These are phyloP conservation scores for Chiua virens DNA, from an alignment of 768 basidiomycete species.

Conservation along the genomic window DNA sequence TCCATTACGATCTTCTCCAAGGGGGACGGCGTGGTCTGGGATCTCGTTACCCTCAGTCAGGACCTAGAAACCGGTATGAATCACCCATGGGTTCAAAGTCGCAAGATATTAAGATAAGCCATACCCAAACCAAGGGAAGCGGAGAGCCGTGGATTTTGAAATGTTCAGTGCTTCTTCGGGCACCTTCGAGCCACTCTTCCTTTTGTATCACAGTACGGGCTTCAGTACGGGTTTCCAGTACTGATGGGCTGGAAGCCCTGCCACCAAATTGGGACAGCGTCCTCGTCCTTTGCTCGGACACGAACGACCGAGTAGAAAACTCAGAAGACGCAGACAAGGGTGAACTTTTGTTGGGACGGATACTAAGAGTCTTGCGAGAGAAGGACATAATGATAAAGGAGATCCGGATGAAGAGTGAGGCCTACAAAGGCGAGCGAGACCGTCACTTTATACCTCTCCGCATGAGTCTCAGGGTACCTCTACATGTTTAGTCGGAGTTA, in stretches of 20 bases:
- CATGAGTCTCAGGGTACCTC: not conserved
- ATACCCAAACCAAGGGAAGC: constrained; percentile 33
- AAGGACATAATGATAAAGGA: constrained; percentile 18
- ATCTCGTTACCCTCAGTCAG: constrained; percentile 30
- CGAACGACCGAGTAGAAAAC: not conserved
- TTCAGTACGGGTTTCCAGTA: constrained; percentile 16
- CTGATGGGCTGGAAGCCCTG: constrained; percentile 13
- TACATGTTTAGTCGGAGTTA: constrained; percentile 3
- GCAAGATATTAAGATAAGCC: not conserved
- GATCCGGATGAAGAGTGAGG: not conserved
- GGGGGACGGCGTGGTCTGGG: constrained; percentile 34
- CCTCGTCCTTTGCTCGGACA: constrained; percentile 13
- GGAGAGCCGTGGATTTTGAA: constrained; percentile 30
- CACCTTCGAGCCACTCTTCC: constrained; percentile 30
- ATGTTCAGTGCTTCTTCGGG: constrained; percentile 29
- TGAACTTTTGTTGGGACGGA: constrained; percentile 4
- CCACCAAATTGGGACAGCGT: constrained; percentile 17
- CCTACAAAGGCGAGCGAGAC: not conserved
- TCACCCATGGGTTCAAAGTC: not conserved
- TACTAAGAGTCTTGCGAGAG: constrained; percentile 3
- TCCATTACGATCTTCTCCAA: constrained; percentile 32
- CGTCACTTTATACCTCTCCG: constrained; percentile 16
- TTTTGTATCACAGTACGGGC: constrained; percentile 17
- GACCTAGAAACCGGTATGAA: constrained; percentile 11
- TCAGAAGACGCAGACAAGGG: constrained; percentile 6